A percentile compares a stretch with the other conserved stretches of the same genome.
phyloP scores from a whole-genome alignment of 345 rosid species.

The Diplotaxis tenuifolia region DNA sequence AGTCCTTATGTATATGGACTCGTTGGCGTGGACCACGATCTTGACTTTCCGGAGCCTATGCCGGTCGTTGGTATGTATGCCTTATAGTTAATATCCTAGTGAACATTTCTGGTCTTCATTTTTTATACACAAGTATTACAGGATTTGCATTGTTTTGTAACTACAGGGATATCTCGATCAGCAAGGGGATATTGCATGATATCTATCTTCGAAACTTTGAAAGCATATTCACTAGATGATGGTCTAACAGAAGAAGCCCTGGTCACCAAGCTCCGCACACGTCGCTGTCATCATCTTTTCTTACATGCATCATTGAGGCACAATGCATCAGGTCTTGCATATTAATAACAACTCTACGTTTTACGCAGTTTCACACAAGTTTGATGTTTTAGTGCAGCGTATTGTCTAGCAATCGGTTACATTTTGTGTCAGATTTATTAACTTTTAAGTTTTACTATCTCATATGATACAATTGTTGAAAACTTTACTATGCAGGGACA shows the following conservation, averaged over 20 bases:
- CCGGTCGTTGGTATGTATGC: conserved; percentile 76
- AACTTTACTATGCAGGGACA: conserved; percentile 52
- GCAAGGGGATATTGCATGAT: conserved; percentile 86
- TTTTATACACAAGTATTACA: background rate
- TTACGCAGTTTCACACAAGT: background rate
- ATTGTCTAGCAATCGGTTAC: conserved; percentile 1
- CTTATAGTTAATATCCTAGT: background rate
- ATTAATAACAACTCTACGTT: background rate
- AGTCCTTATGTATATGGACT: conserved; percentile 98
- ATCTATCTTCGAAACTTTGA: conserved; percentile 84
- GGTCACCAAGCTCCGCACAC: conserved; percentile 85
- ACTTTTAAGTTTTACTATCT: background rate
- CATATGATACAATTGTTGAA: background rate
- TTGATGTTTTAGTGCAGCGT: conserved; percentile 2
- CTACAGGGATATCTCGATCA: conserved; percentile 79
- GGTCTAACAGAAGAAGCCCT: conserved; percentile 94
- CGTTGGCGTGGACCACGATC: conserved; percentile 93
- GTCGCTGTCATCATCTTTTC: conserved; percentile 84
- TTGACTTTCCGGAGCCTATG: conserved; percentile 98
- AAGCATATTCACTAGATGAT: conserved; percentile 84
- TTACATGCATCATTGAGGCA: conserved; percentile 71
- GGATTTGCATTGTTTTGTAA: conserved; percentile 21
- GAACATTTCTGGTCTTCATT: background rate
- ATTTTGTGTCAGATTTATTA: conserved; percentile 1
- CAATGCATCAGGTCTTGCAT: conserved; percentile 75